These are phyloP conservation scores for Gynandropsis gynandra DNA, from an alignment of 345 rosid species.

Conservation along the genomic window DNA sequence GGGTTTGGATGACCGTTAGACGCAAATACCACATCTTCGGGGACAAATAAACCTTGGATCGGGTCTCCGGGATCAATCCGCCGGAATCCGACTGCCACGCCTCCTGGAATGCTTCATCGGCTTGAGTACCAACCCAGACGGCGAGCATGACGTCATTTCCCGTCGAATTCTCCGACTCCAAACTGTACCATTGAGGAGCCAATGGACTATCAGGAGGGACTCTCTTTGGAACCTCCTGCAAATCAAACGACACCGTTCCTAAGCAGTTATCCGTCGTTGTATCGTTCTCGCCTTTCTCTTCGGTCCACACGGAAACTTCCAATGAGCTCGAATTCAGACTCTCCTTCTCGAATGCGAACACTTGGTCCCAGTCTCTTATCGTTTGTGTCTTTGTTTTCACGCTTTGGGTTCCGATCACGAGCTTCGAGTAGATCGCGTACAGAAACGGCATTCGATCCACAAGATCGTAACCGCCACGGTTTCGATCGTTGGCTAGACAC, in stretches of 20 bases:
- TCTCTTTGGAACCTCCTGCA: constrained; percentile 79
- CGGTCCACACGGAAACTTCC: constrained; percentile 75
- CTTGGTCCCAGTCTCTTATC: constrained; percentile 85
- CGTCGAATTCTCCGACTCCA: constrained; percentile 56
- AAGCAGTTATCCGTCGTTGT: constrained; percentile 40
- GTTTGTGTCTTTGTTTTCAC: constrained; percentile 61
- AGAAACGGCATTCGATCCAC: constrained; percentile 84
- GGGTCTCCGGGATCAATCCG: constrained; percentile 81
- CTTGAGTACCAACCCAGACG: constrained; percentile 87
- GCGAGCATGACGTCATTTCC: constrained; percentile 96
- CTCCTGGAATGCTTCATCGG: constrained; percentile 89
- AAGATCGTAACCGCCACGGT: constrained; percentile 60
- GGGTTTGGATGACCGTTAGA: constrained; percentile 94
- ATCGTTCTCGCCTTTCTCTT: constrained; percentile 55
- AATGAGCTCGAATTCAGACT: constrained; percentile 59
- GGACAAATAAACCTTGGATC: constrained; percentile 82
- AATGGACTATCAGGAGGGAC: constrained; percentile 87
- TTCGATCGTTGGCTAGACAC: constrained; percentile 43
- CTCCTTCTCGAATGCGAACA: constrained; percentile 79
- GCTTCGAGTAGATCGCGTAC: constrained; percentile 58
- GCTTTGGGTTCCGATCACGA: constrained; percentile 70
- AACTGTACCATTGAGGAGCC: constrained; percentile 90
- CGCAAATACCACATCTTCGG: constrained; percentile 96
- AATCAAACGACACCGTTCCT: constrained; percentile 86
- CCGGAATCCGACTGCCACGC: constrained; percentile 98